Conservation (phyloP, 1,284 basidiomycete genomes). For the Boletus sp. region DNA sequence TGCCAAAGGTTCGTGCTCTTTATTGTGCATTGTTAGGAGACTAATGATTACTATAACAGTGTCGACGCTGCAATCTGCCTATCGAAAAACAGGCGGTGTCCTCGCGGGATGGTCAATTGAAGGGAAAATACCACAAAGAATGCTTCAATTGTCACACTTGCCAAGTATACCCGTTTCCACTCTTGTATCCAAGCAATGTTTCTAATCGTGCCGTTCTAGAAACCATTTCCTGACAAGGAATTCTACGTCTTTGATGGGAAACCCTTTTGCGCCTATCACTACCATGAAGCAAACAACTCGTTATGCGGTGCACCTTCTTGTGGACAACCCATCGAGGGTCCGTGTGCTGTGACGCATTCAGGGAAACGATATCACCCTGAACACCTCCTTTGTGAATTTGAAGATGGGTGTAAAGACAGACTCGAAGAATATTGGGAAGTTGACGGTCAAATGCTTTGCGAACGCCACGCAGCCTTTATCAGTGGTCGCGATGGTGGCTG, state of each 20-base stretch:
- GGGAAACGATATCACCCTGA: conserved; percentile 82
- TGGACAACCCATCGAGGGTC: conserved; percentile 84
- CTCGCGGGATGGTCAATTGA: conserved; percentile 84
- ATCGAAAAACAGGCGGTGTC: conserved; percentile 92
- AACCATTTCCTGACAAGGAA: conserved; percentile 82
- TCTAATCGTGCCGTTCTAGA: conserved; percentile 38
- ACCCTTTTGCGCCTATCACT: conserved; percentile 85
- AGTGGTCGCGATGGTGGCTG: conserved; percentile 15
- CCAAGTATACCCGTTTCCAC: conserved; percentile 50
- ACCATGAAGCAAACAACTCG: conserved; percentile 85
- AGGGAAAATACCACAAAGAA: conserved; percentile 86
- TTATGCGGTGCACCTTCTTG: conserved; percentile 76
- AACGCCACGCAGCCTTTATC: conserved; percentile 56
- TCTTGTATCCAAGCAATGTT: conserved; percentile 1
- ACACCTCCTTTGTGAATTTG: conserved; percentile 69
- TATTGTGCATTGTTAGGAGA: not conserved
- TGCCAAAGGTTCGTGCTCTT: conserved; percentile 65
- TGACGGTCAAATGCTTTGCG: conserved; percentile 77
- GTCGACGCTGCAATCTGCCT: conserved; percentile 74
- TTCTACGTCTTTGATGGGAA: conserved; percentile 88
- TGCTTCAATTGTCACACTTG: conserved; percentile 86
- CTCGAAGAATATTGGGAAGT: conserved; percentile 84
- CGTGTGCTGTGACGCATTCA: conserved; percentile 77
- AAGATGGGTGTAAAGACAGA: conserved; percentile 54
- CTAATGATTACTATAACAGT: conserved; percentile 42